Base-by-base conservation (phyloP, 192 early-diverging fungal genomes). In the Oehlia diaphana region DNA sequence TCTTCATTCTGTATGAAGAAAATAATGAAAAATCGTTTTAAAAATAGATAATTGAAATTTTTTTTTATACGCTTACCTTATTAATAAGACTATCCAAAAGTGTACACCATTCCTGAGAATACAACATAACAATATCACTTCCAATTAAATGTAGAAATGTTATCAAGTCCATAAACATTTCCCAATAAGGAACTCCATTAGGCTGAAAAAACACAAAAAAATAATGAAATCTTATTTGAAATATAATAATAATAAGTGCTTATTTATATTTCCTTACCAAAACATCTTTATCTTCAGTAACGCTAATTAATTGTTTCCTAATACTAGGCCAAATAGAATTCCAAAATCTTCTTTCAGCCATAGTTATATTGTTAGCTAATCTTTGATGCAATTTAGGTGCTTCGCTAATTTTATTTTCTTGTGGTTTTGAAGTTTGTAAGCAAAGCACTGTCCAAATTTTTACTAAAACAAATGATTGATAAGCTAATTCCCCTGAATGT, bases 361-460 rank as follows among this genome's bases (percentile, higher is more conserved):
- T 64, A 26, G 62, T 61, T 35, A 81, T 71, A 79, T 70, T 63
- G 7, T 39, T 37, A n/a, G 39, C 71, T 33, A 79, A 39, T 31
- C 62, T 42, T 79, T 39, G 79, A 79, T 79, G 74, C 28, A 49
- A 14, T 64, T 26, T 42, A 33, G 39, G 58, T 28, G 37, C 64
- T 28, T 16, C 68, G 5, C 3, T 42, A 71, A 37, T 39, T 58
- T 78, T 78, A 33, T 21, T 26, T 53, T 80, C 70, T 49, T 58
- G 23, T 72, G 13, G 19, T 66, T 13, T 12, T 5, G 31, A 63
- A 47, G 12, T 72, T 42, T 78, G 76, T 58, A 16, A 47, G 44
- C 72, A 82, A 14, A 87, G 62, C 9, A 87, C n/a, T 7, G 85
- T 80, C 84, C 84, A 87, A 4, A 68, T 78, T 65, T 87, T 87